These are phyloP conservation scores for Pseudonitzschia delicatissima DNA, from an alignment of 108 stramenopile genomes.

Conservation along the genomic window DNA sequence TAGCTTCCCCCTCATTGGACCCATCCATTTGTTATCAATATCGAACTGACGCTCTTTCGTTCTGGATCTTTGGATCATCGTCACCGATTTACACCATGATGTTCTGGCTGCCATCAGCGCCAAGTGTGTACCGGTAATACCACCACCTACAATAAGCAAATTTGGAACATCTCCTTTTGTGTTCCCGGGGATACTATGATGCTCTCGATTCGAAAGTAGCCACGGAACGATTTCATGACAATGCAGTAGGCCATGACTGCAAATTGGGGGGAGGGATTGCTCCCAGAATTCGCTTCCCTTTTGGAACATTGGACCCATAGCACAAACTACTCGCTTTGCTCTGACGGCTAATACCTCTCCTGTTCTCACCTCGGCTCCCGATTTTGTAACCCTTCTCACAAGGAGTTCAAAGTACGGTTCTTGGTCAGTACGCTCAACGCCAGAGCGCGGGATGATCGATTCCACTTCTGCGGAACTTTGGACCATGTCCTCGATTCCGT, in stretches of 20 bases:
- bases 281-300: conserved; percentile 9
- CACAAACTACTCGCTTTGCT: conserved; percentile 19
- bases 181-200: too few relatives aligned
- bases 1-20: conserved; percentile 21
- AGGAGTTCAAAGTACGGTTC: neutral
- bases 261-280: too few relatives aligned
- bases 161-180: too few relatives aligned
- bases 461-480: neutral
- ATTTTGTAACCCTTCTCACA: neutral
- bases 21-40: conserved; percentile 35
- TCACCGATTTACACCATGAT: conserved; percentile 19
- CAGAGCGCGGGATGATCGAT: neutral
- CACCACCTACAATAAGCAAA: conserved; percentile 6
- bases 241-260: too few relatives aligned
- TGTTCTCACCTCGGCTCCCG: neutral
- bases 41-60: conserved; percentile 22
- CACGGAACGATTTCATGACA: conserved; percentile 2
- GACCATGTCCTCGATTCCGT: conserved; percentile 25
- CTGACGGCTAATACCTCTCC: conserved; percentile 2
- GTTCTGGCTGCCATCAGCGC: conserved; percentile 16
- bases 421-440: neutral
- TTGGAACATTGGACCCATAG: conserved; percentile 33
- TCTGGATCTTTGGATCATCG: conserved; percentile 21
- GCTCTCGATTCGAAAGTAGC: neutral
- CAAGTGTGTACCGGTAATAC: conserved; percentile 11